phyloP scores from a whole-genome alignment of 257 asterid genomes.

The Nicotiana tomentosiformis region DNA sequence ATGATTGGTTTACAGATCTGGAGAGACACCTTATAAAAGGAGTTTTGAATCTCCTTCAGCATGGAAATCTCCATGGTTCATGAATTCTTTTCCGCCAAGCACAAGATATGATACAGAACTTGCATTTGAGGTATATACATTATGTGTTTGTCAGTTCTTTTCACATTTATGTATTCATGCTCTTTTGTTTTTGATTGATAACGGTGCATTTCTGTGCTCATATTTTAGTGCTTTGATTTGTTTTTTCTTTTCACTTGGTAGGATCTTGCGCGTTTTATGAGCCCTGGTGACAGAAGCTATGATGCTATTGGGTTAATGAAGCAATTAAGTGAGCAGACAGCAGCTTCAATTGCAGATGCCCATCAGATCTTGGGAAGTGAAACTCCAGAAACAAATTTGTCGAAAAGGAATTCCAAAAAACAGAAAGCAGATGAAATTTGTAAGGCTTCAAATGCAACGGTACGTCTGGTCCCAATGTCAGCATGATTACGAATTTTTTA shows the following conservation, averaged over 20 bases:
- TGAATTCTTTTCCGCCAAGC: slow-evolving; percentile 59
- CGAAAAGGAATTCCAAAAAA: slow-evolving; percentile 32
- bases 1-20: slow-evolving; percentile 36
- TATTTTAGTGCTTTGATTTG: not conserved
- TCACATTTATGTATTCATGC: not conserved
- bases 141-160: not conserved
- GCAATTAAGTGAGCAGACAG: slow-evolving; percentile 86
- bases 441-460: slow-evolving; percentile 37
- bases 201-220: slow-evolving; percentile 10
- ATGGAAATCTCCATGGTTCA: slow-evolving; percentile 96
- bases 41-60: slow-evolving; percentile 89
- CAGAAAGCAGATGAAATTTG: slow-evolving; percentile 22
- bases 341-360: slow-evolving; percentile 85
- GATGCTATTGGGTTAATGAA: slow-evolving; percentile 94
- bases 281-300: slow-evolving; percentile 72
- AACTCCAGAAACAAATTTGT: slow-evolving; percentile 75
- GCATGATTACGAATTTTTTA: not conserved
- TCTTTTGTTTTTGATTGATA: not conserved
- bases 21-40: slow-evolving; percentile 71
- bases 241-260: slow-evolving; percentile 17
- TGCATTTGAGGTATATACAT: slow-evolving; percentile 55
- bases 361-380: slow-evolving; percentile 81
- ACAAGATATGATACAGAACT: slow-evolving; percentile 71
- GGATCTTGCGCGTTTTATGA: slow-evolving; percentile 71
- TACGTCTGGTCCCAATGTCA: slow-evolving; percentile 20